Base-by-base conservation (phyloP, 495 filamentous ascomycete genomes). In the Penicillium maclennaniae region DNA sequence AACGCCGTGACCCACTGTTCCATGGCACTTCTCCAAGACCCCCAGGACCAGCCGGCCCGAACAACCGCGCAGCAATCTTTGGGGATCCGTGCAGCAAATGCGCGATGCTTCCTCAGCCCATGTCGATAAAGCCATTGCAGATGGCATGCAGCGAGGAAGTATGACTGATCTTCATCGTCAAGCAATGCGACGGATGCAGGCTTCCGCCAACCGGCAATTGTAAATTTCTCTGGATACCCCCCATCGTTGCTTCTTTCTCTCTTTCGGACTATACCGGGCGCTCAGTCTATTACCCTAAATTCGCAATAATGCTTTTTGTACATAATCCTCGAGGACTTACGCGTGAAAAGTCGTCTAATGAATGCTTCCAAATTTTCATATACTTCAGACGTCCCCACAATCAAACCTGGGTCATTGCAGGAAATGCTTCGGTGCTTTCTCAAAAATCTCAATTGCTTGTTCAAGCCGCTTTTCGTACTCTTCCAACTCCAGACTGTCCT, bases 161-260 rank as follows among this genome's bases (percentile, higher is more conserved):
- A 83, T 95, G 78, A 73, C 86, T 34, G 87, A 89, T 40, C 75
- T 85, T 38, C 92, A 97, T 68, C 76, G 86, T 46, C 84, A 92
- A 52, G 90, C 88, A 1, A 79, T 97, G 80, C 75, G 89, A 58
- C 82, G 78, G 66, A 87, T 97, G 86, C 92, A 96, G 71, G 80
- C 83, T 19, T 74, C 74, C 17, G 87, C 86, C 3, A 88, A 84
- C 62, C 74, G 75, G 43, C 57, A 63, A 42, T 34, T 63, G 42
- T 61, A 59, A 50, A 44, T 48, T 51, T 61, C 23, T 48, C 47
- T 61, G 53, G 47, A 60, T 58, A 57, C 50, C 53, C 53, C 64
- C 41, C 40, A 34, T 12, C 31, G 51, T 58, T 37, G 17, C 25
- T 47, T 21, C 9, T 23, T 17, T 56, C 53, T 42, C 36, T 37